Conservation (phyloP, 2,329 filamentous ascomycete species). For the Scytalidium sp. region DNA sequence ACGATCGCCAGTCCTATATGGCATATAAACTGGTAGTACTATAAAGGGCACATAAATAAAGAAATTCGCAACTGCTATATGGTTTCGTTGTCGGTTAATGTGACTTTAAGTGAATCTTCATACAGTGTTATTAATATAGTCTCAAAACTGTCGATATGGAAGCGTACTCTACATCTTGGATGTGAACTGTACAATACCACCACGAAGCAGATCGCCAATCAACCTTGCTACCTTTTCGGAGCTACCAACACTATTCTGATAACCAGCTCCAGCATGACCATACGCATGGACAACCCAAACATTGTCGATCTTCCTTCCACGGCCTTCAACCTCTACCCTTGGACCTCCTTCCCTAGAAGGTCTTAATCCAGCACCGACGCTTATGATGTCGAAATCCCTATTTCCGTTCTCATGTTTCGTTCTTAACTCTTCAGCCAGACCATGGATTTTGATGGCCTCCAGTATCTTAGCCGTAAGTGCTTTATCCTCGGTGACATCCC, state of each 20-base stretch:
- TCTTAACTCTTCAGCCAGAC: conserved; percentile 27
- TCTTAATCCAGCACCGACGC: conserved; percentile 38
- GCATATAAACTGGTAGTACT: no score
- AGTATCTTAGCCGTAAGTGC: conserved; percentile 33
- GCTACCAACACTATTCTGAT: conserved; percentile 26
- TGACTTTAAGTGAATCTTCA: no score
- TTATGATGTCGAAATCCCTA: conserved; percentile 39
- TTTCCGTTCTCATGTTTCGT: conserved; percentile 31
- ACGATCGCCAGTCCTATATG: no score
- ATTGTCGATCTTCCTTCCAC: conserved; percentile 17
- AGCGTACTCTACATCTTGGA: no score
- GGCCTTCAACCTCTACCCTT: conserved; percentile 37
- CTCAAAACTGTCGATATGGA: no score
- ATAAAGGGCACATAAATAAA: no score
- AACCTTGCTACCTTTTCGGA: conserved; percentile 20
- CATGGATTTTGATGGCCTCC: conserved; percentile 14
- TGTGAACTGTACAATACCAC: no score
- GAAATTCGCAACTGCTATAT: no score
- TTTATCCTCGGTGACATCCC: conserved; percentile 28
- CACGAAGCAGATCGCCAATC: neutral
- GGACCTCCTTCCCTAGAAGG: conserved; percentile 39
- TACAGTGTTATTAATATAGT: no score
- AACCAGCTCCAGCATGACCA: conserved; percentile 44
- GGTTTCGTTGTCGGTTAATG: no score
- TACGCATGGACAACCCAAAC: conserved; percentile 41